Conservation (phyloP, 441 rosid genomes). For the Pelargonium fulgidum region DNA sequence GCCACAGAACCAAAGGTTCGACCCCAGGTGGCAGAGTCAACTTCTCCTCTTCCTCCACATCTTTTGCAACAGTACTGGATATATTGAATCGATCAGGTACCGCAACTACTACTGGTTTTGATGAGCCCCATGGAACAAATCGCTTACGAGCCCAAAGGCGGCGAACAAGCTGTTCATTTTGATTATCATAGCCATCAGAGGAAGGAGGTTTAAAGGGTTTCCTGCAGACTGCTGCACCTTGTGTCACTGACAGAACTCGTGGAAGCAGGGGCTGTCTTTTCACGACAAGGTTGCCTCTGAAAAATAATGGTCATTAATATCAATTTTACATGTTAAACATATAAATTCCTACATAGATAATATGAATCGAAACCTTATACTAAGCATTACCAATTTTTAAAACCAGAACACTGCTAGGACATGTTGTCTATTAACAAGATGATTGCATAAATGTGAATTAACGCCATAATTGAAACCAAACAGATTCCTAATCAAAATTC, state of each 20-base stretch:
- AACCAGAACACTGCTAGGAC: background rate
- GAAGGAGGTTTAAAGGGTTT: constrained; percentile 93
- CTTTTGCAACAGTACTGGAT: constrained; percentile 27
- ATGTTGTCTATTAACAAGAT: background rate
- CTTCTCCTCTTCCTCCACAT: constrained; percentile 45
- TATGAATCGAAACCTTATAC: background rate
- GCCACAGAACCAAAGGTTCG: constrained; percentile 85
- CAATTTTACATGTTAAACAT: background rate
- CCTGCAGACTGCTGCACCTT: constrained; percentile 86
- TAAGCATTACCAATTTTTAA: background rate
- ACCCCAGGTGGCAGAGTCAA: constrained; percentile 69
- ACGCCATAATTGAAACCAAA: background rate
- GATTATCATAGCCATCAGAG: constrained; percentile 48
- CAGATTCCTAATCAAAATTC: background rate
- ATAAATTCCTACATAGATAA: background rate
- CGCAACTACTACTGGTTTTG: constrained; percentile 48
- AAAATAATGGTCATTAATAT: constrained; percentile 8
- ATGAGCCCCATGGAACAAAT: constrained; percentile 93
- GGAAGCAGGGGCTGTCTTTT: constrained; percentile 79
- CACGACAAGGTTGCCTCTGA: constrained; percentile 82
- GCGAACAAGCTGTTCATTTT: constrained; percentile 56
- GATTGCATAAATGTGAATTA: too few relatives aligned
- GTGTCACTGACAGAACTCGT: constrained; percentile 71
- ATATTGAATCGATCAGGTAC: constrained; percentile 32
- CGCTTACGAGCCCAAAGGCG: constrained; percentile 86